Conservation (phyloP, 257 asterid genomes). For the Solanum sitiens region DNA sequence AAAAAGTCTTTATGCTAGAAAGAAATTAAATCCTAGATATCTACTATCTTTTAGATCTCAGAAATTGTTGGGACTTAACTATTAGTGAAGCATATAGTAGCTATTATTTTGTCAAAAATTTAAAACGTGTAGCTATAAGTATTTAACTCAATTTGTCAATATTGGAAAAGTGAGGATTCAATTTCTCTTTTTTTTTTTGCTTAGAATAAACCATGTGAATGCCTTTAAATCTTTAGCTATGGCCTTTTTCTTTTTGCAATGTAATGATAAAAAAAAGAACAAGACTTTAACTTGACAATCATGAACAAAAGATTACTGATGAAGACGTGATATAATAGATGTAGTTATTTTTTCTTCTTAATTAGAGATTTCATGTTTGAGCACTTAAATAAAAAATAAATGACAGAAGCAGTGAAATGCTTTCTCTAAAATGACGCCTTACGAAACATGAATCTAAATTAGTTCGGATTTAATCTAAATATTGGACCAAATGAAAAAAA, state of each 20-base stretch:
- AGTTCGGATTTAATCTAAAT: rapidly evolving
- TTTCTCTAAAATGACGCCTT: background rate
- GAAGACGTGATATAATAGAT: background rate
- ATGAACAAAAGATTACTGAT: background rate
- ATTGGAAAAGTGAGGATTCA: background rate
- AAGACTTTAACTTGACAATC: background rate
- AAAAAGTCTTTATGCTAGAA: too few relatives aligned
- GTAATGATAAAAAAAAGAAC: background rate
- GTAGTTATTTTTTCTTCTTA: background rate
- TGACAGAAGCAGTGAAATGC: rapidly evolving
- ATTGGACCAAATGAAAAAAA: background rate
- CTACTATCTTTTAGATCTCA: background rate
- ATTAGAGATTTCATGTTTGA: background rate
- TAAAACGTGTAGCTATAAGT: background rate
- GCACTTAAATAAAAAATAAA: too few relatives aligned
- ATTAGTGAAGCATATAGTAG: background rate
- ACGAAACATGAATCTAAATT: rapidly evolving
- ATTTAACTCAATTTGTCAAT: background rate
- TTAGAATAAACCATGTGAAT: background rate
- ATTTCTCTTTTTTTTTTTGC: background rate
- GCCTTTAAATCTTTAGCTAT: background rate
- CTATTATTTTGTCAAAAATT: background rate
- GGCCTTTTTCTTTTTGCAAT: background rate
- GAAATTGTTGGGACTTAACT: background rate
- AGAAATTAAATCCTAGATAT: background rate